These are phyloP conservation scores for Kewa caespitosa DNA, from an alignment of 179 eudicot species.

Conservation along the genomic window DNA sequence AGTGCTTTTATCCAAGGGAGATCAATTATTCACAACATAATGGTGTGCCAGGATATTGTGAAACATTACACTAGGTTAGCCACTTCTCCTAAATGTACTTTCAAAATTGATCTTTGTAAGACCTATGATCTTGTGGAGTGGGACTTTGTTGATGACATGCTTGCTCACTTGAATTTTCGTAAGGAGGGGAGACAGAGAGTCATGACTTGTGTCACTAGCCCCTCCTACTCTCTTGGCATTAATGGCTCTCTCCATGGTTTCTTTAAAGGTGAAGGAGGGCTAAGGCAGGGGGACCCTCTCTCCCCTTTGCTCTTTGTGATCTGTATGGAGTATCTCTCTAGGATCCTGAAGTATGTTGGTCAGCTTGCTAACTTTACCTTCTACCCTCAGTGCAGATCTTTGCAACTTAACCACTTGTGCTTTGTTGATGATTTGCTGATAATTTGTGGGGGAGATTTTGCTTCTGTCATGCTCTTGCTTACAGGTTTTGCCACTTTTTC, in stretches of 20 bases:
- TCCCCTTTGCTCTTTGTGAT: too few species aligned
- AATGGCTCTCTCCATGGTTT: too few species aligned
- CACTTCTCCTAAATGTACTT: neutral
- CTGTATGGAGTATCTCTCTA: too few species aligned
- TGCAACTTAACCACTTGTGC: too few species aligned
- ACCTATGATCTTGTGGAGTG: constrained; percentile 3
- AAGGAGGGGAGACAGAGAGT: neutral
- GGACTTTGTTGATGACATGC: neutral
- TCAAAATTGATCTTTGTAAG: neutral
- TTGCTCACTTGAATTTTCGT: neutral
- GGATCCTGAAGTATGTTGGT: too few species aligned
- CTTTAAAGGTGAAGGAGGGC: too few species aligned
- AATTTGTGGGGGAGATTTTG: neutral
- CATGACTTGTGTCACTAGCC: neutral
- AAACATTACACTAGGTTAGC: neutral
- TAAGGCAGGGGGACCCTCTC: too few species aligned
- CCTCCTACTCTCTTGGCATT: too few species aligned
- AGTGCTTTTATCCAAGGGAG: neutral
- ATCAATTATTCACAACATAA: neutral
- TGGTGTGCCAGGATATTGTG: neutral
- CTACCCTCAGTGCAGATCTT: too few species aligned
- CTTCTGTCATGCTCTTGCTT: neutral
- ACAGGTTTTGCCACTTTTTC: neutral
- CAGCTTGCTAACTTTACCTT: too few species aligned
- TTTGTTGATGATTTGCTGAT: too few species aligned